phyloP scores from a whole-genome alignment of 352 stramenopile genomes.

The Pythium phragmiticola region DNA sequence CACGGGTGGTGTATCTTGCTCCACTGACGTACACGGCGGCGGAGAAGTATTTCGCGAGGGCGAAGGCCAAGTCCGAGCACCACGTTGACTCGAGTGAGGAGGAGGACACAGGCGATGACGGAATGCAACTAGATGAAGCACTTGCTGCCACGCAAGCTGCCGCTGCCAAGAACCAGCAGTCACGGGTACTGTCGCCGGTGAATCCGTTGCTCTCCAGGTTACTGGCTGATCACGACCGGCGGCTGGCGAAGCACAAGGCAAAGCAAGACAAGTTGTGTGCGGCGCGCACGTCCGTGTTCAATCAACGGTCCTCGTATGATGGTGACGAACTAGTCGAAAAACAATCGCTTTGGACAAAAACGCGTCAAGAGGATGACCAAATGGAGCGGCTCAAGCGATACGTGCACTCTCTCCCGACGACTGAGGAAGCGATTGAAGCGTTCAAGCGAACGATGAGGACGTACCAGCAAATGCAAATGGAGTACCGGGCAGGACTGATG shows the following conservation, averaged over 20 bases:
- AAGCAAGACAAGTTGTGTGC: slow-evolving; percentile 17
- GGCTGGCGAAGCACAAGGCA: not conserved
- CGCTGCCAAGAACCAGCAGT: not conserved
- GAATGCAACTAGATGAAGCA: not conserved
- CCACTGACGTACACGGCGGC: slow-evolving; percentile 22
- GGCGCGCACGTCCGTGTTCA: slow-evolving; percentile 14
- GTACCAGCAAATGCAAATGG: slow-evolving; percentile 44
- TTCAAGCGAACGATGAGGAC: slow-evolving; percentile 50
- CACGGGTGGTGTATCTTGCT: slow-evolving; percentile 29
- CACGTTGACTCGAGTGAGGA: slow-evolving; percentile 1
- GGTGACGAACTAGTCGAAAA: not conserved
- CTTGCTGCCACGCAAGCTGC: not conserved
- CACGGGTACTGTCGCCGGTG: not conserved
- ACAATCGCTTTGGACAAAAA: not conserved
- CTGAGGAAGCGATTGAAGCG: slow-evolving; percentile 33
- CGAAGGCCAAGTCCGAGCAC: slow-evolving; percentile 2
- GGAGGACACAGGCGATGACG: slow-evolving; percentile 2
- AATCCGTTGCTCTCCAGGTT: slow-evolving; percentile 8
- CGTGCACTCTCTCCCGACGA: slow-evolving; percentile 38
- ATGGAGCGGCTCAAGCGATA: slow-evolving; percentile 49
- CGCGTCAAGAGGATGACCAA: slow-evolving; percentile 31
- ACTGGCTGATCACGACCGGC: slow-evolving; percentile 10
- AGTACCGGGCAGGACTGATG: slow-evolving; percentile 32
- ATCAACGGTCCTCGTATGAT: slow-evolving; percentile 4
- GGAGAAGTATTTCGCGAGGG: slow-evolving; percentile 28